These are phyloP conservation scores for Omphalotus olearius DNA, from an alignment of 1,284 basidiomycete genomes.

Conservation along the genomic window DNA sequence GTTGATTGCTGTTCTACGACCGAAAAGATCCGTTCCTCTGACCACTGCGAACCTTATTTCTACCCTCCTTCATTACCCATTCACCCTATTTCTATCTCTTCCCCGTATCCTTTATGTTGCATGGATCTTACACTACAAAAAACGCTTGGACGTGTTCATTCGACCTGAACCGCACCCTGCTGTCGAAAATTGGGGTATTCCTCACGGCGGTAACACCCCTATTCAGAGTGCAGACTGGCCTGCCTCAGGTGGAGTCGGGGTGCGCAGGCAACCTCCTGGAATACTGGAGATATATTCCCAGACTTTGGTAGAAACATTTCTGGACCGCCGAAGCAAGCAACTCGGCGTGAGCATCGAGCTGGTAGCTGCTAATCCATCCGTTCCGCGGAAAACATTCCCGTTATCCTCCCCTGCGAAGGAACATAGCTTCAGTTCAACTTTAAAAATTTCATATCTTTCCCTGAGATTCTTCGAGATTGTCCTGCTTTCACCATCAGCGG, in stretches of 20 bases:
- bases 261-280: conserved; percentile 5
- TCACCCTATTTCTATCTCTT: conserved; percentile 56
- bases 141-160: conserved; percentile 57
- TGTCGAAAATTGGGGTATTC: neutral
- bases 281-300: conserved; percentile 2
- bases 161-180: conserved; percentile 57
- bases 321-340: neutral
- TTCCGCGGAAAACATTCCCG: conserved; percentile 20
- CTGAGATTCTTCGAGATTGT: conserved; percentile 51
- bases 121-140: conserved; percentile 61
- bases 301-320: neutral
- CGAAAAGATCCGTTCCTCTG: conserved; percentile 36
- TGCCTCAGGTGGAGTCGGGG: neutral
- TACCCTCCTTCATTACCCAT: conserved; percentile 45
- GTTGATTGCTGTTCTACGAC: conserved; percentile 42
- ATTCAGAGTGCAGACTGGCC: conserved; percentile 3
- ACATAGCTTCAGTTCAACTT: conserved; percentile 2
- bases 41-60: conserved; percentile 37
- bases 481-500: conserved; percentile 40
- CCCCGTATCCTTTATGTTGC: conserved; percentile 67
- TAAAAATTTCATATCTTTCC: conserved; percentile 49
- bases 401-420: conserved; percentile 7
- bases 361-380: neutral
- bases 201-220: neutral
- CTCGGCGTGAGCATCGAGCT: conserved; percentile 12